Percentiles rank a stretch among this genome's conserved stretches.
Conservation (phyloP, 1,284 basidiomycete species). For the Golubevia pallescens region DNA sequence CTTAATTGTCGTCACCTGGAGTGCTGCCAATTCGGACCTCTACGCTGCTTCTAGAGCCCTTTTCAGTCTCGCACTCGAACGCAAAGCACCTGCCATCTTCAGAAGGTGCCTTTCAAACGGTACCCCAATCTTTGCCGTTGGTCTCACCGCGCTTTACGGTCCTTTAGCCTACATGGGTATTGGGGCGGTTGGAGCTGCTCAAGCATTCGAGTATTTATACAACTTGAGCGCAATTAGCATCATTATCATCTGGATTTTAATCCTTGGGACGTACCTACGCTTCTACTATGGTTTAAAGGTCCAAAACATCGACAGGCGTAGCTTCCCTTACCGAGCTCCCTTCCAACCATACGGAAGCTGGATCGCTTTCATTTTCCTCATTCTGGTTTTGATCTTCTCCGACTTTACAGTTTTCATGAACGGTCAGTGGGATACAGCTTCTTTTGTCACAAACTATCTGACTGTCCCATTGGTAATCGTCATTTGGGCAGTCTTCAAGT, state of each 20-base stretch:
- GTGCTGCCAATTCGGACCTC: slow-evolving; percentile 38
- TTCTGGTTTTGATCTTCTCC: slow-evolving; percentile 29
- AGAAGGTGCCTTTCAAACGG: slow-evolving; percentile 29
- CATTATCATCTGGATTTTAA: slow-evolving; percentile 38
- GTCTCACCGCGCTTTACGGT: slow-evolving; percentile 24
- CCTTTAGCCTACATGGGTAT: slow-evolving; percentile 40
- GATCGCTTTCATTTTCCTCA: slow-evolving; percentile 26
- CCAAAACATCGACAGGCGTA: slow-evolving; percentile 26
- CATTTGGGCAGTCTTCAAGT: too few relatives aligned
- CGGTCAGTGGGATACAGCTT: slow-evolving; percentile 22
- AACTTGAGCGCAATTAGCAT: slow-evolving; percentile 38
- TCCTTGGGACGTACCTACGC: slow-evolving; percentile 32
- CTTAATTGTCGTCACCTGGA: slow-evolving; percentile 39
- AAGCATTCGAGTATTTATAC: slow-evolving; percentile 45
- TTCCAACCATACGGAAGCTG: slow-evolving; percentile 40
- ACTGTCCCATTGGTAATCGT: too few relatives aligned
- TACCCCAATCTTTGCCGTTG: slow-evolving; percentile 31
- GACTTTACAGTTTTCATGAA: slow-evolving; percentile 45
- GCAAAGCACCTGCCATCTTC: slow-evolving; percentile 31
- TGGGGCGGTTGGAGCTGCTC: slow-evolving; percentile 36
- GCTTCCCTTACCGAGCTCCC: slow-evolving; percentile 31
- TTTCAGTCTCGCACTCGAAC: slow-evolving; percentile 37
- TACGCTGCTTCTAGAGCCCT: slow-evolving; percentile 48
- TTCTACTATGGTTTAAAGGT: slow-evolving; percentile 39
- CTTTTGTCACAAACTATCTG: too few relatives aligned